Evolutionary conservation across 2,329 filamentous ascomycete species (phyloP).

Genomic region (Beauveria sp.): DNA sequence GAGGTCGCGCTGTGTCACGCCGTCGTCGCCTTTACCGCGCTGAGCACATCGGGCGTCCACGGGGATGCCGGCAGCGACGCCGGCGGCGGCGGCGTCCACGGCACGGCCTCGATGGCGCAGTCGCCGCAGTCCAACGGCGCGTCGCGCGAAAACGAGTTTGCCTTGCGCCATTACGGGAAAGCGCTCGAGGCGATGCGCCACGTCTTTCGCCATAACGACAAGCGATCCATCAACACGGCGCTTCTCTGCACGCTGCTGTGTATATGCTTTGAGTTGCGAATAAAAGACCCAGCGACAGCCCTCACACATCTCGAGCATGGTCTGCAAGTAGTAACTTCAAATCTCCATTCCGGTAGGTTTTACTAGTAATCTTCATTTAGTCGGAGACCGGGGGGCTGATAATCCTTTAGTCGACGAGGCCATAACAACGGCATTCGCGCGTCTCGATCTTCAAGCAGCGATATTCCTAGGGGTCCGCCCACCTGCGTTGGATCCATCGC

Average conservation of each 20-base stretch:
- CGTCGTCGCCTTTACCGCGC: constrained; percentile 13
- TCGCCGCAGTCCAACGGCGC: not conserved
- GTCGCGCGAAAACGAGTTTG: constrained; percentile 9
- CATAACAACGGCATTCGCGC: constrained; percentile 11
- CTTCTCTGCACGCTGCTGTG: constrained; percentile 14
- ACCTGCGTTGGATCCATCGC: constrained; percentile 7
- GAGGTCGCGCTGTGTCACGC: constrained; percentile 12
- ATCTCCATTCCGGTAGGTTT: constrained; percentile 9
- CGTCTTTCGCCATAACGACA: constrained; percentile 6
- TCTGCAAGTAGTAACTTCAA: constrained; percentile 10
- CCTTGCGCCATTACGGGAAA: constrained; percentile 10
- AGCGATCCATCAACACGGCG: constrained; percentile 10
- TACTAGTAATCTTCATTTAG: no score
- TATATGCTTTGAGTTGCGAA: constrained; percentile 15
- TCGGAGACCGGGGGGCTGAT: not conserved
- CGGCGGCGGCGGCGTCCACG: not conserved
- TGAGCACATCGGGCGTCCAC: constrained; percentile 1
- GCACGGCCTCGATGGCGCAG: not conserved
- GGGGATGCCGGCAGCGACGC: not conserved
- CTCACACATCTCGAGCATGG: constrained; percentile 13
- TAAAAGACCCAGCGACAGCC: constrained; percentile 6
- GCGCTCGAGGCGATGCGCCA: constrained; percentile 10
- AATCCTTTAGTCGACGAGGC: constrained; percentile 11
- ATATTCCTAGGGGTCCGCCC: constrained; percentile 12
- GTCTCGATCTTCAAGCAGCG: constrained; percentile 13